Evolutionary conservation across 805 yeast species (phyloP).

Genomic region (Debaryomyces tyrocola): DNA sequence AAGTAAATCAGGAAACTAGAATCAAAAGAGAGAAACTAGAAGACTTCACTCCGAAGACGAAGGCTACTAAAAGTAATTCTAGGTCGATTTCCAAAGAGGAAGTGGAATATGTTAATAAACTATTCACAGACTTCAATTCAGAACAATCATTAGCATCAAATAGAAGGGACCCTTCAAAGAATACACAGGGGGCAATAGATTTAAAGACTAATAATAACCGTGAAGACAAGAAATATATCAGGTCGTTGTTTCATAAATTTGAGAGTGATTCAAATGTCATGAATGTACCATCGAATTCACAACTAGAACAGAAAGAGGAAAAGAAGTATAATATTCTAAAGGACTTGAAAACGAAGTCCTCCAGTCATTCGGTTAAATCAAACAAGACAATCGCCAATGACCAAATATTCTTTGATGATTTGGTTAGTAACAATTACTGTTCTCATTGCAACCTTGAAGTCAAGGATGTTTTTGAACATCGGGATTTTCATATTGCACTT

Average conservation of each 20-base stretch:
- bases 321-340: background rate
- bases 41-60: background rate
- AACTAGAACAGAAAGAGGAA: slow-evolving; percentile 7
- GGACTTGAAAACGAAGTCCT: background rate
- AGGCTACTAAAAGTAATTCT: background rate
- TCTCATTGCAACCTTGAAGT: slow-evolving; percentile 23
- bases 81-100: slow-evolving; percentile 15
- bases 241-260: slow-evolving; percentile 18
- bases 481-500: slow-evolving; percentile 54
- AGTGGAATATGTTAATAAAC: slow-evolving; percentile 26
- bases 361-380: background rate
- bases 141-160: slow-evolving; percentile 2
- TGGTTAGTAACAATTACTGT: slow-evolving; percentile 24
- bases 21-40: background rate
- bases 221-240: slow-evolving; percentile 19
- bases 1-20: slow-evolving; percentile 5
- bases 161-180: background rate
- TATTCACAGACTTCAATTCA: slow-evolving; percentile 21
- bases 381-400: background rate
- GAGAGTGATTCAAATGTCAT: background rate
- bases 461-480: slow-evolving; percentile 46
- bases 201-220: slow-evolving; percentile 2
- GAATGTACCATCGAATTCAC: background rate
- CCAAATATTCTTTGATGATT: slow-evolving; percentile 11
- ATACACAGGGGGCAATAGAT: background rate